Conservation (phyloP, 2,329 filamentous ascomycete genomes). For the Colletotrichum horii region DNA sequence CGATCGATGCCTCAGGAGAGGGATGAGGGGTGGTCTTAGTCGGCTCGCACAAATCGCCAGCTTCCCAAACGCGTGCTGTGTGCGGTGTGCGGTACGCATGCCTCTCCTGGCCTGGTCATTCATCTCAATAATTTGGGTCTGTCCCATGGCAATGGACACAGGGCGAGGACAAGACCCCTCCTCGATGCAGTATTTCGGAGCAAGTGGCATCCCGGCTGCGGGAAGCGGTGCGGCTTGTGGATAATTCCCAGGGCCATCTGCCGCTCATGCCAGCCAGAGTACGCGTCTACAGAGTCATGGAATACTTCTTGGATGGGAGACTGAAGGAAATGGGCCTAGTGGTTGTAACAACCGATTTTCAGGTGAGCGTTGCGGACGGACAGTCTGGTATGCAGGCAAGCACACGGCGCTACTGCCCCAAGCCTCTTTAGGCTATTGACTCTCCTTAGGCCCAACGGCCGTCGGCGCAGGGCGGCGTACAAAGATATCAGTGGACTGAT, state of each 20-base stretch:
- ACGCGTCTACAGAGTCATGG: not conserved
- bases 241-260: not conserved
- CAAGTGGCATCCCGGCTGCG: not conserved
- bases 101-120: not conserved
- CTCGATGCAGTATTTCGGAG: not conserved
- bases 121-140: conserved; percentile 2
- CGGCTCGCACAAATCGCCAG: not conserved
- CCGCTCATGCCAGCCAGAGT: not conserved
- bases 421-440: not conserved
- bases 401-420: not conserved
- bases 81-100: not conserved
- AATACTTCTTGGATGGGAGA: not conserved
- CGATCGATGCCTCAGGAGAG: not conserved
- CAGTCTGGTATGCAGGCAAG: conserved; percentile 2
- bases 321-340: not conserved
- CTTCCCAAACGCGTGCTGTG: not conserved
- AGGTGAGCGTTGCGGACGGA: conserved; percentile 11
- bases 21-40: not conserved
- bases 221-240: not conserved
- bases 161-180: not conserved
- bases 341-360: conserved; percentile 1
- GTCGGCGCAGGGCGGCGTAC: not conserved
- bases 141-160: not conserved
- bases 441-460: not conserved
- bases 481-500: not conserved